phyloP scores from a whole-genome alignment of 345 rosid genomes.

The Eucalyptus viminalis region DNA sequence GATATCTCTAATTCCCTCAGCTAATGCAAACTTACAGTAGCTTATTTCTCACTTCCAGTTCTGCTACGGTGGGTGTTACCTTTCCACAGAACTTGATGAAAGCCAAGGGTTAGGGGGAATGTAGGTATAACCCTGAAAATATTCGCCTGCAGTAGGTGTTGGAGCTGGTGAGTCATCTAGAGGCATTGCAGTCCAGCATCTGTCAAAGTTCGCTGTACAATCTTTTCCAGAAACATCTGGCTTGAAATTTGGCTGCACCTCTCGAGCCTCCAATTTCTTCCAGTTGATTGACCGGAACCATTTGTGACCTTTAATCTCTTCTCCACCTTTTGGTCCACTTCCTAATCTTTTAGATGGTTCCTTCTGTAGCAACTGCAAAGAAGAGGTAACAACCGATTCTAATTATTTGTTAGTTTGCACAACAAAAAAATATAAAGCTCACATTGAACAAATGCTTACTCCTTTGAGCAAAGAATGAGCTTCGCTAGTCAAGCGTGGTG shows the following conservation, averaged over 20 bases:
- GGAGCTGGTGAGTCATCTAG: conserved; percentile 59
- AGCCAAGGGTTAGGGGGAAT: conserved; percentile 72
- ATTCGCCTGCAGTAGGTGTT: conserved; percentile 58
- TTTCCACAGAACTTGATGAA: conserved; percentile 9
- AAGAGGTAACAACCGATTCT: neutral
- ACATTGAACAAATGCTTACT: conserved; percentile 14
- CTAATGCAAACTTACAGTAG: neutral
- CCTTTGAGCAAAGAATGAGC: conserved; percentile 71
- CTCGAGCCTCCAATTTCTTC: conserved; percentile 60
- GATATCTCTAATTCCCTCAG: neutral
- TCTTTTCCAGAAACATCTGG: conserved; percentile 63
- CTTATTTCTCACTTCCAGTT: neutral
- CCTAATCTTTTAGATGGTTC: conserved; percentile 67
- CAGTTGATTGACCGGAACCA: conserved; percentile 62
- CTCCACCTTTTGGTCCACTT: conserved; percentile 49
- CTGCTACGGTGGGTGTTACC: neutral
- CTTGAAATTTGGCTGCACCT: conserved; percentile 45
- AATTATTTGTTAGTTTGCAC: neutral
- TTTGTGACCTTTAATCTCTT: conserved; percentile 47
- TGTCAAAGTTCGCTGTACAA: conserved; percentile 58
- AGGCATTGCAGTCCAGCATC: conserved; percentile 74
- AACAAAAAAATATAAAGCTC: neutral
- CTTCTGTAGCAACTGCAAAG: conserved; percentile 46
- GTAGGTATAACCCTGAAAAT: conserved; percentile 58
- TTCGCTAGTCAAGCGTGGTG: conserved; percentile 43